Evolutionary conservation across 2,329 filamentous ascomycete species (phyloP).

Genomic region (Aspergillus tamarii): DNA sequence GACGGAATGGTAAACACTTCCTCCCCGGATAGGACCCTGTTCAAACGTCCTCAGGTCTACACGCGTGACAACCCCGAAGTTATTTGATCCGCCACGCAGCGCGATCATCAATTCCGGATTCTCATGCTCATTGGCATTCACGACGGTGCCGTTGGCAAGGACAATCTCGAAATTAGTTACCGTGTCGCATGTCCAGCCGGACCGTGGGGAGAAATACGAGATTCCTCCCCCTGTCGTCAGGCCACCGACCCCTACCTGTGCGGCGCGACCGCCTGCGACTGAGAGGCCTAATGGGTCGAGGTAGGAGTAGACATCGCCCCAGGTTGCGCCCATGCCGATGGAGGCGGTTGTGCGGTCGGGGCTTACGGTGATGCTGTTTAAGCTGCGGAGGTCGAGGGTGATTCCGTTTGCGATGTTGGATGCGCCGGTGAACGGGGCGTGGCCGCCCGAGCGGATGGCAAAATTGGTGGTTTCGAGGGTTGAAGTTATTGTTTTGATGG

Average conservation of each 20-base stretch:
- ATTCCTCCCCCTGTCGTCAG: slow-evolving; percentile 22
- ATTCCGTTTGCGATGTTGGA: not conserved
- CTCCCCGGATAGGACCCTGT: slow-evolving; percentile 1
- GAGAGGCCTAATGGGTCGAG: slow-evolving; percentile 23
- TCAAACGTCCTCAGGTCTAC: slow-evolving; percentile 17
- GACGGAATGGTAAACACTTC: not conserved
- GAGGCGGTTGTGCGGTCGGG: not conserved
- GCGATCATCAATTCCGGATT: slow-evolving; percentile 28
- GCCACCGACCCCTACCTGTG: slow-evolving; percentile 32
- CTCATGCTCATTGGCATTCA: slow-evolving; percentile 41
- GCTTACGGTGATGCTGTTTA: not conserved
- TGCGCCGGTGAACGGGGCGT: not conserved
- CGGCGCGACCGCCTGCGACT: slow-evolving; percentile 28
- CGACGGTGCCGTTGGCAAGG: slow-evolving; percentile 48
- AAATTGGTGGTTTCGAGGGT: not conserved
- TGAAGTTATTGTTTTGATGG: slow-evolving; percentile 10
- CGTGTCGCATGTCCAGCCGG: slow-evolving; percentile 36
- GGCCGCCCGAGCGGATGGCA: not conserved
- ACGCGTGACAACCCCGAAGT: slow-evolving; percentile 40
- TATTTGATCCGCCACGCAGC: slow-evolving; percentile 34
- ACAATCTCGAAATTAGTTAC: slow-evolving; percentile 52
- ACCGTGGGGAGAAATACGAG: slow-evolving; percentile 20
- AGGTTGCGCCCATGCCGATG: slow-evolving; percentile 18
- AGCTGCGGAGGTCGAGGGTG: not conserved
- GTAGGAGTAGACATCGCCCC: slow-evolving; percentile 16